phyloP scores from a whole-genome alignment of 495 filamentous ascomycete species.

The Annulohypoxylon moriforme region DNA sequence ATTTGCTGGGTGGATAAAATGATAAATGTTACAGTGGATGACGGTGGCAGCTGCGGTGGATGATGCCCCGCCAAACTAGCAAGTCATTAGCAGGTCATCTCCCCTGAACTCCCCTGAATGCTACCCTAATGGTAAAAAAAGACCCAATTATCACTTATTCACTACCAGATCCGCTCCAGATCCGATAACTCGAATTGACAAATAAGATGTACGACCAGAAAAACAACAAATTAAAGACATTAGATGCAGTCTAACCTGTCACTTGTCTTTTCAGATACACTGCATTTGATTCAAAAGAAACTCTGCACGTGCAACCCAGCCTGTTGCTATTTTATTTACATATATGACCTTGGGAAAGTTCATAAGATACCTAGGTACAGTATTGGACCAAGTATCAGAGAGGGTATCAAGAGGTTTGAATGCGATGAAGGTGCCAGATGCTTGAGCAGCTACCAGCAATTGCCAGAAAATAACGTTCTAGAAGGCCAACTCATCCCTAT shows the following conservation, averaged over 20 bases:
- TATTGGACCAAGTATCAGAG: not conserved
- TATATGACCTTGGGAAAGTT: not conserved
- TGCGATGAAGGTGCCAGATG: constrained; percentile 8
- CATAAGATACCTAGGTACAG: constrained; percentile 4
- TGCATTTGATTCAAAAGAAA: not conserved
- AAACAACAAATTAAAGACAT: not conserved
- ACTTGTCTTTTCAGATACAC: not conserved
- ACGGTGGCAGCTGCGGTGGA: constrained; percentile 1
- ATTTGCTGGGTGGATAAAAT: constrained; percentile 14
- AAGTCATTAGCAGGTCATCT: constrained; percentile 7
- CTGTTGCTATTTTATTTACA: constrained; percentile 8
- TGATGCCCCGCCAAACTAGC: constrained; percentile 14
- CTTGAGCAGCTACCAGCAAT: not conserved
- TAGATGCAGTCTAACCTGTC: not conserved
- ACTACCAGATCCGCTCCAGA: not conserved
- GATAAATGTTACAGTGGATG: constrained; percentile 2
- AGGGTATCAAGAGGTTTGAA: constrained; percentile 31
- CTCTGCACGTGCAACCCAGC: not conserved
- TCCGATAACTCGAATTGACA: constrained; percentile 28
- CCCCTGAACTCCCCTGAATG: constrained; percentile 15
- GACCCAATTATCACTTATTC: constrained; percentile 15
- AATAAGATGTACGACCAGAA: constrained; percentile 28
- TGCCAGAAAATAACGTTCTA: constrained; percentile 35
- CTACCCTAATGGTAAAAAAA: not conserved
- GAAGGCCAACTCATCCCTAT: constrained; percentile 55